A percentile compares a stretch with the other conserved stretches of the same genome.
These are phyloP conservation scores for Fusarium odoratissimum DNA, from an alignment of 2,329 filamentous ascomycete species.

Conservation along the genomic window DNA sequence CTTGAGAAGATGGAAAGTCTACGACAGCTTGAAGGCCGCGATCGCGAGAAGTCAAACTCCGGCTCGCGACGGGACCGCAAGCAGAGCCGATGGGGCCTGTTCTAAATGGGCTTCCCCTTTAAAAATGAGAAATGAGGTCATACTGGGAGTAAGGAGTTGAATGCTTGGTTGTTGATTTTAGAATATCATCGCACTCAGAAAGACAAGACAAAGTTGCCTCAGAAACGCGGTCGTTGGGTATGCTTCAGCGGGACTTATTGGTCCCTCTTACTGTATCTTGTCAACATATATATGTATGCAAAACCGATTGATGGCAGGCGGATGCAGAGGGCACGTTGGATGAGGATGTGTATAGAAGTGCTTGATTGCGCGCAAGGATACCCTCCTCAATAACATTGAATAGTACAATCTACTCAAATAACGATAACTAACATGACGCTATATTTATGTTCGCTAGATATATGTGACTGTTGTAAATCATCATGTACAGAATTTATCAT, in stretches of 20 bases:
- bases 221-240: not conserved
- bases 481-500: not conserved
- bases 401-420: slow-evolving; percentile 2
- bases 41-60: slow-evolving; percentile 62
- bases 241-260: not conserved
- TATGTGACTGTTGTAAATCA: not conserved
- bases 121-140: slow-evolving; percentile 44
- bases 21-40: slow-evolving; percentile 82
- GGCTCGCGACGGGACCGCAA: slow-evolving; percentile 48
- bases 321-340: slow-evolving; percentile 10
- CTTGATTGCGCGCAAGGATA: slow-evolving; percentile 43
- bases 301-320: not conserved
- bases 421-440: not conserved
- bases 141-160: slow-evolving; percentile 46
- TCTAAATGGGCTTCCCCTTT: slow-evolving; percentile 48
- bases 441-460: not conserved
- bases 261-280: not conserved
- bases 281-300: not conserved
- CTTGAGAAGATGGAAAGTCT: slow-evolving; percentile 96
- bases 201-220: slow-evolving; percentile 8
- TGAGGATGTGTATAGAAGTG: slow-evolving; percentile 36
- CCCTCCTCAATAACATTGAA: slow-evolving; percentile 46
- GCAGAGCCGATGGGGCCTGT: slow-evolving; percentile 62
- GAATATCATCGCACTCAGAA: slow-evolving; percentile 29
- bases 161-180: slow-evolving; percentile 42